Evolutionary conservation across 345 rosid species (phyloP).

Genomic region (Populus pruinosa): DNA sequence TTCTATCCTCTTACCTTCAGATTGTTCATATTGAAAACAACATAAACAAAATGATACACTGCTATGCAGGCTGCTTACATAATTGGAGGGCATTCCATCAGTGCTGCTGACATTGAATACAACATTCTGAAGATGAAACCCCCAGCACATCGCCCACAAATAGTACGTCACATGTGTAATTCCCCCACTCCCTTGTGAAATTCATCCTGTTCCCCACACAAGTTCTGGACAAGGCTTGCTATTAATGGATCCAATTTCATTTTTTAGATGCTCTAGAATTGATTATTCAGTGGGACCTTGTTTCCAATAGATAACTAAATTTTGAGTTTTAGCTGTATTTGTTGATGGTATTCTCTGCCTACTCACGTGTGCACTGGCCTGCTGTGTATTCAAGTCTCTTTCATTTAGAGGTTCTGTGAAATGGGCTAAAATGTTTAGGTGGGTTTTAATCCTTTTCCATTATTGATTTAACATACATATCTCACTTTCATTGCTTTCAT

Average conservation of each 20-base stretch:
- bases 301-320: not conserved
- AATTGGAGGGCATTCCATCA: conserved; percentile 52
- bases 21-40: conserved; percentile 4
- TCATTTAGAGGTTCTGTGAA: not conserved
- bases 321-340: conserved; percentile 1
- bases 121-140: conserved; percentile 58
- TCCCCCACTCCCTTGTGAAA: not conserved
- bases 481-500: conserved; percentile 4
- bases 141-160: conserved; percentile 52
- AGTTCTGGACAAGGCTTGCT: not conserved
- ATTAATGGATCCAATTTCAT: not conserved
- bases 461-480: not conserved
- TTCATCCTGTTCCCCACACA: not conserved
- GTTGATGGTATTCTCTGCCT: not conserved
- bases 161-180: conserved; percentile 38
- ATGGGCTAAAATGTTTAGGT: not conserved
- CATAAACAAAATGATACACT: conserved; percentile 14
- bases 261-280: conserved; percentile 9
- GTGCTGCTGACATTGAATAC: conserved; percentile 59
- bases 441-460: not conserved
- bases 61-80: conserved; percentile 56
- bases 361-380: not conserved
- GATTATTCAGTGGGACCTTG: not conserved
- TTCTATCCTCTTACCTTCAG: not conserved
- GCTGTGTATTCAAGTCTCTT: not conserved